phyloP scores from a whole-genome alignment of 768 basidiomycete genomes.

The Boletus rubescentipes region DNA sequence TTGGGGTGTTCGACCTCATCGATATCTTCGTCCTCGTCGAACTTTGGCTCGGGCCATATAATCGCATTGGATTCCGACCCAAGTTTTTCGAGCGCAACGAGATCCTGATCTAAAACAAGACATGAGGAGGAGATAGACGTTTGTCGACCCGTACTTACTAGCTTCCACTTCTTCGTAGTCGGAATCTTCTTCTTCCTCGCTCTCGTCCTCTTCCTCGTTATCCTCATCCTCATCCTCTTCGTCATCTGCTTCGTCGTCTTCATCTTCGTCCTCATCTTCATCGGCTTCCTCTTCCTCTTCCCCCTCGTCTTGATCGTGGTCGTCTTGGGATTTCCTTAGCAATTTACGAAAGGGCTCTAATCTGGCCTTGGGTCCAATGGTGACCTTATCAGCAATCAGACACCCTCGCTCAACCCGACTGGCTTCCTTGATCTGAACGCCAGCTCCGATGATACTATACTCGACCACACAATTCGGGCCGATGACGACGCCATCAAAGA shows the following conservation, averaged over 20 bases:
- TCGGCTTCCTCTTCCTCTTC: conserved; percentile 27
- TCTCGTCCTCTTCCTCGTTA: conserved; percentile 32
- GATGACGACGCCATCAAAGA: conserved; percentile 77
- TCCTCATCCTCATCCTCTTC: conserved; percentile 36
- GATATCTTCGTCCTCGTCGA: conserved; percentile 62
- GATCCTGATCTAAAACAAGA: conserved; percentile 46
- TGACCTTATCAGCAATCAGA: conserved; percentile 79
- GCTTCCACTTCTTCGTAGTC: conserved; percentile 69
- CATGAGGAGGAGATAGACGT: neutral
- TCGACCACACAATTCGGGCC: conserved; percentile 71
- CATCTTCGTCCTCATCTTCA: conserved; percentile 27
- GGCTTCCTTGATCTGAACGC: conserved; percentile 68
- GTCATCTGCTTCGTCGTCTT: conserved; percentile 36
- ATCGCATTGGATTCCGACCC: conserved; percentile 77
- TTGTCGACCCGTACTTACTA: conserved; percentile 41
- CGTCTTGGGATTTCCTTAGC: conserved; percentile 48
- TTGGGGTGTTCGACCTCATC: conserved; percentile 61
- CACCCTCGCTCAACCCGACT: conserved; percentile 71
- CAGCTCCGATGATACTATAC: conserved; percentile 78
- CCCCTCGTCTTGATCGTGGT: conserved; percentile 29
- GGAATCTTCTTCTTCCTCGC: conserved; percentile 44
- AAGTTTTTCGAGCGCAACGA: conserved; percentile 43
- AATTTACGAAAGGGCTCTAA: conserved; percentile 72
- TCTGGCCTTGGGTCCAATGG: conserved; percentile 68
- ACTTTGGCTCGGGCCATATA: conserved; percentile 71